Evolutionary conservation across 2,329 filamentous ascomycete genomes (phyloP), one percentile per base, ranked within the genome.

Genomic region (Celoporthe dispersa): DNA sequence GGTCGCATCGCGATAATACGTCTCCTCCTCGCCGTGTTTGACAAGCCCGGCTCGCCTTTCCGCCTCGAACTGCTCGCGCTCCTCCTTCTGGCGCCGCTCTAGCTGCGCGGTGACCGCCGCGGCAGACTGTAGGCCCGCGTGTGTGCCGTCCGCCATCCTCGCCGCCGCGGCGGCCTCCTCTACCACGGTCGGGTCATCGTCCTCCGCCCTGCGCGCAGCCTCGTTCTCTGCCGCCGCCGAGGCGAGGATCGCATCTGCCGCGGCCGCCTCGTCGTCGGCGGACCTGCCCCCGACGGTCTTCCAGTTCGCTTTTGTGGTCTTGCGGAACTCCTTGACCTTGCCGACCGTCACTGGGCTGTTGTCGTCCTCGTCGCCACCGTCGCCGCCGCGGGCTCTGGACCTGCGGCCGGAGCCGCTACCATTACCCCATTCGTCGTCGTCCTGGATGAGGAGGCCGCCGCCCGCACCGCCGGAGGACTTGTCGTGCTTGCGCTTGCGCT

Each of bases 1-100:
- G 3, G 92, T 96, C 14, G 97, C 96, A 81, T 99, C 96, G 75
- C 96, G 92, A 79, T 98, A 98, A 33, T 98, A 94, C 0, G 95
- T 97, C 81, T 98, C 94, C 79, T 82, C 70, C 81, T 84, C 44
- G 75, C 86, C 87, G 33, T 84, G 28, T 70, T 72, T 60, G 68
- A 41, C 55, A 61, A 82, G 19, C 81, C 81, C n/a, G 80, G 79
- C 59, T 53, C 75, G 75, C 41, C 74, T 69, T 66, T 78, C 72
- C 8, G 67, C 70, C 61, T 78, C 79, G 44, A 80, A 78, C 70
- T 79, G 78, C 33, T 73, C 74, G 9, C 75, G 75, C 71, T 79
- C 78, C 70, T 79, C 74, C 62, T 74, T 71, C 11, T 76, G 77
- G 22, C 92, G 89, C 77, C 88, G 87, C 75, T 87, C 84, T 6